Evolutionary conservation across 345 rosid genomes (phyloP), one percentile per base, ranked within the genome.

Genomic region (Ailanthus altissimus): DNA sequence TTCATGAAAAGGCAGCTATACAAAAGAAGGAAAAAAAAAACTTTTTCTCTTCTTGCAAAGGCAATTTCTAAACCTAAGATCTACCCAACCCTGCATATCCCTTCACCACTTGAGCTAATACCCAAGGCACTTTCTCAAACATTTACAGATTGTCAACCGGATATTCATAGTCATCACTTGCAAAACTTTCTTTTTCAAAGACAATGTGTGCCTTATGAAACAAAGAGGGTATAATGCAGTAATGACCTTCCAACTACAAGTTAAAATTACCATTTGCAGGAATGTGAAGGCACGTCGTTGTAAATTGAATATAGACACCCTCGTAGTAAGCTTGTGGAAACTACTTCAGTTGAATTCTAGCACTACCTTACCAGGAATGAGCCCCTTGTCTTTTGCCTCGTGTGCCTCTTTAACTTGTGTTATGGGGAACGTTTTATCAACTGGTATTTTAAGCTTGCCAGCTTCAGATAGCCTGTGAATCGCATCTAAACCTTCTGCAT

Each of bases 321-420:
- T 56, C 40, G 38, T 6, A 23, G 2, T 26, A 75, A 14, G 54
- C 38, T 57, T 36, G 32, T 32, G 61, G 53, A 78, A 42, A 72
- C 67, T 57, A 56, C 38, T 76, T 88, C 77, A 87, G 74, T 91
- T 92, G 49, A 96, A 70, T 85, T 90, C 93, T 63, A 96, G 83
- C 73, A 96, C 94, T 75, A 96, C 93, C 86, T 96, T 96, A 82
- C 98, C 99, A 0, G 88, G 85, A 75, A 91, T 82, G 70, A 73
- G 70, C 76, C 84, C 86, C 74, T 79, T 90, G 75, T 93, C 99
- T 82, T 93, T 96, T 26, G 93, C 99, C 73, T 85, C 84, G 40
- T 92, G 99, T 76, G 98, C 99, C 84, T 91, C 97, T 81, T 82
- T 85, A 73, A 91, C 97, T 81, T 90, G 89, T 2, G 92, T 76